These are phyloP conservation scores for Sechiopsis laciniata DNA, from an alignment of 306 rosid genomes.

Conservation along the genomic window DNA sequence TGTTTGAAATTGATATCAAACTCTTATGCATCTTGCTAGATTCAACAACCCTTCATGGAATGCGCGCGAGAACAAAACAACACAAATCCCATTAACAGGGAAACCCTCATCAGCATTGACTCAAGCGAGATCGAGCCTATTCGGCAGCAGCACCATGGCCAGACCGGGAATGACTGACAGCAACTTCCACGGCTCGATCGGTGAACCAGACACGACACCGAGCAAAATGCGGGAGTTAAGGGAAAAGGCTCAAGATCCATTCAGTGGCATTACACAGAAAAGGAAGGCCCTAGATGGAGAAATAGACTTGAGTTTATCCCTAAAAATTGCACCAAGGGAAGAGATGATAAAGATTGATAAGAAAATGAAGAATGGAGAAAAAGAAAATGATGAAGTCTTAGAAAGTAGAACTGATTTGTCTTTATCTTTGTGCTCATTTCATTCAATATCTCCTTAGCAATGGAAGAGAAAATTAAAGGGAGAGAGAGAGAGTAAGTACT, in stretches of 20 bases:
- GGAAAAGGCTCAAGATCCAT: not conserved
- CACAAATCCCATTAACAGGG: slow-evolving; percentile 23
- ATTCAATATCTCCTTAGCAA: slow-evolving; percentile 26
- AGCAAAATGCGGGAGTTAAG: not conserved
- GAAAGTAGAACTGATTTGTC: slow-evolving; percentile 43
- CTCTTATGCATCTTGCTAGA: slow-evolving; percentile 11
- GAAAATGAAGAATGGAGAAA: slow-evolving; percentile 17
- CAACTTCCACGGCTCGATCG: not conserved
- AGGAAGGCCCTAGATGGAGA: slow-evolving; percentile 44
- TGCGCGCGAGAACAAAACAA: slow-evolving; percentile 34
- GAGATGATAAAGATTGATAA: slow-evolving; percentile 4
- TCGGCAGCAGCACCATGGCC: slow-evolving; percentile 20
- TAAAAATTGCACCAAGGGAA: slow-evolving; percentile 39
- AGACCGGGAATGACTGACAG: not conserved
- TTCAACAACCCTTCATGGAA: slow-evolving; percentile 42
- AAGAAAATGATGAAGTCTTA: slow-evolving; percentile 24
- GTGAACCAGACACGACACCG: not conserved
- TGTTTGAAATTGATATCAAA: not conserved
- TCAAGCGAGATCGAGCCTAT: slow-evolving; percentile 32
- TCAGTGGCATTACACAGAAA: slow-evolving; percentile 27
- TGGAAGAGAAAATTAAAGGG: slow-evolving; percentile 20
- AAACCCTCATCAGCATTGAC: slow-evolving; percentile 21
- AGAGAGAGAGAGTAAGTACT: slow-evolving; percentile 38
- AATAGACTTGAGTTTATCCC: slow-evolving; percentile 70
- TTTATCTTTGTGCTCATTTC: slow-evolving; percentile 55